phyloP scores from a whole-genome alignment of 768 basidiomycete genomes.

The Mycena sanguinolenta region DNA sequence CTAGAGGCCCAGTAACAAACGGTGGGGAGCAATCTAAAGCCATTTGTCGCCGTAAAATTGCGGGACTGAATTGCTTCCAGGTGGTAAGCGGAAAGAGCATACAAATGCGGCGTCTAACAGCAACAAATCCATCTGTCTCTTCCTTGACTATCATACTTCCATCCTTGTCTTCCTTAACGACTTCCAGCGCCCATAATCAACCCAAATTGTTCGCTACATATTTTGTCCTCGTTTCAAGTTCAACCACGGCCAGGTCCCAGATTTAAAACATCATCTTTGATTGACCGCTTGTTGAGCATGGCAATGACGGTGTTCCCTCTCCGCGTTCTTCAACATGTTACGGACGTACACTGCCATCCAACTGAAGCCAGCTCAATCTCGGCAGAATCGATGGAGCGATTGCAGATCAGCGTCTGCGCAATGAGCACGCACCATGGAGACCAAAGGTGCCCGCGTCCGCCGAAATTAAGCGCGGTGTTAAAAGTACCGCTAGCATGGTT shows the following conservation, averaged over 20 bases:
- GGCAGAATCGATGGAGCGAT: constrained; percentile 62
- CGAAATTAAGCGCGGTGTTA: not conserved
- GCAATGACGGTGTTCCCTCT: not conserved
- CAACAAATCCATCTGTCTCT: too few relatives aligned
- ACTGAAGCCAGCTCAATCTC: constrained; percentile 74
- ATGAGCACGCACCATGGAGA: constrained; percentile 81
- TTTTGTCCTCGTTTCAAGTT: not conserved
- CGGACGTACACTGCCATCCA: constrained; percentile 94
- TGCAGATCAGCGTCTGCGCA: constrained; percentile 81
- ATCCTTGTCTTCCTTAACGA: too few relatives aligned
- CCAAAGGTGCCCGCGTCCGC: constrained; percentile 55
- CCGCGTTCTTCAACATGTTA: constrained; percentile 73
- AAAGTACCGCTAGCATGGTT: constrained; percentile 58
- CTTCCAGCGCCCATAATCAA: too few relatives aligned
- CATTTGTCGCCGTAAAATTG: constrained; percentile 53
- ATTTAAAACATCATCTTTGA: constrained; percentile 5
- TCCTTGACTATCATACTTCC: too few relatives aligned
- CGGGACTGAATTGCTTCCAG: constrained; percentile 14
- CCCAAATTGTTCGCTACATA: too few relatives aligned
- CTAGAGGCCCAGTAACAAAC: constrained; percentile 60
- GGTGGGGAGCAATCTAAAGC: constrained; percentile 57
- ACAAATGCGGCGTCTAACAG: too few relatives aligned
- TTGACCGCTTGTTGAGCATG: too few relatives aligned
- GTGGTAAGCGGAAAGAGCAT: constrained; percentile 17
- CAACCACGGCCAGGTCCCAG: not conserved